phyloP scores from a whole-genome alignment of 2,329 filamentous ascomycete genomes.

The Arthrobotrys sphaeroides region DNA sequence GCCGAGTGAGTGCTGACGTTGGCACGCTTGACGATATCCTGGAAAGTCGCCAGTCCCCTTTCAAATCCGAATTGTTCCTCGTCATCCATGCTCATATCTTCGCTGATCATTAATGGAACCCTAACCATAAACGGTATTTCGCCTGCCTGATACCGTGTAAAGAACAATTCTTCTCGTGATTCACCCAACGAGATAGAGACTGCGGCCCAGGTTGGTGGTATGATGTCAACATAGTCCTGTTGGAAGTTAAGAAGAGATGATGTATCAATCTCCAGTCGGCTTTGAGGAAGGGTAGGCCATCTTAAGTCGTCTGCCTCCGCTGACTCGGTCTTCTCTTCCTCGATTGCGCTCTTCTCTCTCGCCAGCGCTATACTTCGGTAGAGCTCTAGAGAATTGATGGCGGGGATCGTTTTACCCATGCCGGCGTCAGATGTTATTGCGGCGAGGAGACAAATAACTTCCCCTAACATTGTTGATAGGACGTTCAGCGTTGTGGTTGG shows the following conservation, averaged over 20 bases:
- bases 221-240: conserved; percentile 81
- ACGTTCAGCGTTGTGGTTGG: conserved; percentile 70
- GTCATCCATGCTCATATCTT: conserved; percentile 76
- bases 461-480: conserved; percentile 72
- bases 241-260: conserved; percentile 69
- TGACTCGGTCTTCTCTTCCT: conserved; percentile 64
- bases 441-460: conserved; percentile 72
- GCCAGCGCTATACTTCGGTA: conserved; percentile 75
- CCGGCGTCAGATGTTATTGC: conserved; percentile 66
- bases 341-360: conserved; percentile 70
- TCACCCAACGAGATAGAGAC: conserved; percentile 87
- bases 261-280: conserved; percentile 39
- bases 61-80: conserved; percentile 84
- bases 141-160: conserved; percentile 82
- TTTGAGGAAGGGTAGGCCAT: conserved; percentile 55
- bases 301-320: conserved; percentile 62
- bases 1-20: conserved; percentile 83
- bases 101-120: conserved; percentile 83
- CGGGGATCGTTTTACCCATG: conserved; percentile 67
- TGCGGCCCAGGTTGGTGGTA: conserved; percentile 84
- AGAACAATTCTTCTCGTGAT: conserved; percentile 81
- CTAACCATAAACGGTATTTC: conserved; percentile 85
- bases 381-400: conserved; percentile 71
- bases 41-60: conserved; percentile 69
- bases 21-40: conserved; percentile 79